Conservation (phyloP, 768 basidiomycete genomes). For the Lactarius hengduanensis region DNA sequence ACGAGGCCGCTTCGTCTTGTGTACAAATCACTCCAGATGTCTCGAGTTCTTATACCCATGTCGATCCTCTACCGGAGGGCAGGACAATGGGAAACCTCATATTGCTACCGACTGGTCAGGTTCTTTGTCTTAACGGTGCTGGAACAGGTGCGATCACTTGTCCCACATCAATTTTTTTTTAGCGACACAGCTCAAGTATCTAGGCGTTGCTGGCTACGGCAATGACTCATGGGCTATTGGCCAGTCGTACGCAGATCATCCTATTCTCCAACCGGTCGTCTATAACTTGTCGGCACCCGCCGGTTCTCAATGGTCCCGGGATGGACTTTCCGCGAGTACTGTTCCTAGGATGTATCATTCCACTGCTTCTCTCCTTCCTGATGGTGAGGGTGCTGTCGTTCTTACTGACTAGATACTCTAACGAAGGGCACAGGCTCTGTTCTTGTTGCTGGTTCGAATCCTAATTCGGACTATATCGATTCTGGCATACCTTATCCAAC, state of each 20-base stretch:
- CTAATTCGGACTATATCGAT: conserved; percentile 65
- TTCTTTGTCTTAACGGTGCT: conserved; percentile 70
- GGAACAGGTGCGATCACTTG: conserved; percentile 54
- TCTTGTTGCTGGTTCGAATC: conserved; percentile 77
- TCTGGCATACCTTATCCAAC: conserved; percentile 55
- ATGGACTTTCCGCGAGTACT: conserved; percentile 57
- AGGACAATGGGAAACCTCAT: conserved; percentile 76
- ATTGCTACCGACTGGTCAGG: conserved; percentile 63
- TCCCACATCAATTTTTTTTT: conserved; percentile 41
- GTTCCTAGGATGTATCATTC: conserved; percentile 84
- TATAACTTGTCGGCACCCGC: conserved; percentile 62
- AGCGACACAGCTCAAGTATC: conserved; percentile 28
- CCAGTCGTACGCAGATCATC: conserved; percentile 63
- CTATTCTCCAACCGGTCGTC: conserved; percentile 55
- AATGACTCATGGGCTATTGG: conserved; percentile 57
- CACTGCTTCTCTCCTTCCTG: conserved; percentile 62
- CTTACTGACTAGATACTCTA: neutral
- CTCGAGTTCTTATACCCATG: conserved; percentile 52
- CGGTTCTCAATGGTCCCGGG: conserved; percentile 63
- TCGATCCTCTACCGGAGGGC: conserved; percentile 64
- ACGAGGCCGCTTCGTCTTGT: conserved; percentile 69
- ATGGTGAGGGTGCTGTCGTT: conserved; percentile 41
- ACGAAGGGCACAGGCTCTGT: conserved; percentile 50
- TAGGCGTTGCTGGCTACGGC: conserved; percentile 46
- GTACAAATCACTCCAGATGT: conserved; percentile 76